Evolutionary conservation across 2,329 filamentous ascomycete species (phyloP).

Genomic region (Sclerotinia sclerotiorum): DNA sequence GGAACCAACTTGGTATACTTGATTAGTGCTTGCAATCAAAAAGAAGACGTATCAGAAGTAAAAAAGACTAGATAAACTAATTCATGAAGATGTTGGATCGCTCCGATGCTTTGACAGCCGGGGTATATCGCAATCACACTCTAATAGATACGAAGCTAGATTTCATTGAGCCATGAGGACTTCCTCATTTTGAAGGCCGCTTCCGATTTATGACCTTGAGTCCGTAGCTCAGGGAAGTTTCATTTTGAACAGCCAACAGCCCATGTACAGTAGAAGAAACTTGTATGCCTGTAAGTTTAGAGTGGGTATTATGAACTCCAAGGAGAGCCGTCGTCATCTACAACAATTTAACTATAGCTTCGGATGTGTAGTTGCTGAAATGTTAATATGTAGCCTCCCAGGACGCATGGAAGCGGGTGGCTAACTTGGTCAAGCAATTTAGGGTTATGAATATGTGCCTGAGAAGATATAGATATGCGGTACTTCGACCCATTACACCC

Average conservation of each 20-base stretch:
- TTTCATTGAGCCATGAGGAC: background rate
- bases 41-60: too few species aligned
- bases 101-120: too few species aligned
- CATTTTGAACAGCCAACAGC: background rate
- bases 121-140: too few species aligned
- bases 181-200: background rate
- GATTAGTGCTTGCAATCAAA: too few species aligned
- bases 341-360: background rate
- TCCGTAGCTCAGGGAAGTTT: background rate
- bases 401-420: background rate
- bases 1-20: slow-evolving; percentile 61
- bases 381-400: background rate
- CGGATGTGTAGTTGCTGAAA: too few species aligned
- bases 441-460: background rate
- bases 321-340: background rate
- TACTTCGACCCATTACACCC: background rate
- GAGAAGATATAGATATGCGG: too few species aligned
- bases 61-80: background rate
- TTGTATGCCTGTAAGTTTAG: too few species aligned
- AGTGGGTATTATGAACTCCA: background rate
- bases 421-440: too few species aligned
- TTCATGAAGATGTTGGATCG: background rate
- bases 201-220: background rate
- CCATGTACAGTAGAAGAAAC: too few species aligned
- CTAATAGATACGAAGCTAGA: too few species aligned